Conservation (phyloP, 2,329 filamentous ascomycete species). For the Paraphaeosphaeria sporulosa region DNA sequence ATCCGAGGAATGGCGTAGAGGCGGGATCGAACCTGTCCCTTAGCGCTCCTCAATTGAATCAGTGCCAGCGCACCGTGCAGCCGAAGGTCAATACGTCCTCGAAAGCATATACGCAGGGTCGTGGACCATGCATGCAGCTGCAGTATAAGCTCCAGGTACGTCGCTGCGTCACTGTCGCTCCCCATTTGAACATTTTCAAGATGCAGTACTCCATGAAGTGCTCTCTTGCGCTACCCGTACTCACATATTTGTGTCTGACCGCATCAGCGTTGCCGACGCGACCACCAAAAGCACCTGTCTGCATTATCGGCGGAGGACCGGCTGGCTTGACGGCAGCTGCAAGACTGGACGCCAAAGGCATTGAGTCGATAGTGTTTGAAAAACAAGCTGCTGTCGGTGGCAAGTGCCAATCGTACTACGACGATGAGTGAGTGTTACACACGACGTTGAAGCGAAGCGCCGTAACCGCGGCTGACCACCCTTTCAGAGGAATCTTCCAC, state of each 20-base stretch:
- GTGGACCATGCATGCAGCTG: slow-evolving; percentile 21
- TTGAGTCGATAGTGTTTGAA: slow-evolving; percentile 47
- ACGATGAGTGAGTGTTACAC: slow-evolving; percentile 45
- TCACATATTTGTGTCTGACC: slow-evolving; percentile 33
- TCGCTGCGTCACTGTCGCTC: slow-evolving; percentile 23
- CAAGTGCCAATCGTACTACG: slow-evolving; percentile 49
- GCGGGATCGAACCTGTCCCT: slow-evolving; percentile 30
- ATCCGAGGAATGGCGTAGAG: slow-evolving; percentile 36
- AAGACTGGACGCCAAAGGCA: slow-evolving; percentile 43
- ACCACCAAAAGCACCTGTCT: slow-evolving; percentile 41
- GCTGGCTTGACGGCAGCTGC: slow-evolving; percentile 46
- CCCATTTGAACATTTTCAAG: slow-evolving; percentile 24
- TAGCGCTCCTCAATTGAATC: slow-evolving; percentile 32
- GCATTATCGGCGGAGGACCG: slow-evolving; percentile 49
- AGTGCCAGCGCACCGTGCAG: slow-evolving; percentile 49
- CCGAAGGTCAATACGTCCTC: slow-evolving; percentile 30
- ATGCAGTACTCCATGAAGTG: slow-evolving; percentile 30
- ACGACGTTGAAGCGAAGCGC: slow-evolving; percentile 28
- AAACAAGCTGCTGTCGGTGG: slow-evolving; percentile 46
- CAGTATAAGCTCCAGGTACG: slow-evolving; percentile 39
- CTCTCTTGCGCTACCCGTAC: slow-evolving; percentile 31
- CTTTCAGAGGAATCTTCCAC: slow-evolving; percentile 47
- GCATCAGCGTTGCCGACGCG: slow-evolving; percentile 36
- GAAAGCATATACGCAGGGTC: slow-evolving; percentile 22
- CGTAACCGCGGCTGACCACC: slow-evolving; percentile 43